Conservation (phyloP, 495 filamentous ascomycete genomes). For the Lepraria neglecta region DNA sequence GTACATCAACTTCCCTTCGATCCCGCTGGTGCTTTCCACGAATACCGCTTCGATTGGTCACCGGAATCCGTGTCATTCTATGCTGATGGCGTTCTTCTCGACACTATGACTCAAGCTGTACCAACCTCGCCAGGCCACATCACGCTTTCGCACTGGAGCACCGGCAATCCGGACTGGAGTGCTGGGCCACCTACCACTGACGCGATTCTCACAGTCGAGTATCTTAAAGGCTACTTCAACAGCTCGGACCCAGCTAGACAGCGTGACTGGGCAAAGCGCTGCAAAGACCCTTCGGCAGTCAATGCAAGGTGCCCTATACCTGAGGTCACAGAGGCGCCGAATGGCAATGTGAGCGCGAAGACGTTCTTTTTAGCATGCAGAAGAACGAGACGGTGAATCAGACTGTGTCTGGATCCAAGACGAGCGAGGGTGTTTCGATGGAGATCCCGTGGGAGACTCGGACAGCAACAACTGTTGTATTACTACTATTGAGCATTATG, state of each 20-base stretch:
- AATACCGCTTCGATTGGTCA: constrained; percentile 74
- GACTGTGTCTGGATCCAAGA: constrained; percentile 37
- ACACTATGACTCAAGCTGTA: constrained; percentile 48
- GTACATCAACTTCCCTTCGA: constrained; percentile 53
- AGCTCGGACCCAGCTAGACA: constrained; percentile 44
- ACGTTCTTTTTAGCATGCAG: constrained; percentile 56
- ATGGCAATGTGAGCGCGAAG: constrained; percentile 34
- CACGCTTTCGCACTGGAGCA: constrained; percentile 71
- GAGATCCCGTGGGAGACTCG: background rate
- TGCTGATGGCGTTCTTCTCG: constrained; percentile 51
- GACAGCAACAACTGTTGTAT: background rate
- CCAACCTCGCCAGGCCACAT: constrained; percentile 56
- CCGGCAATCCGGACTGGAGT: constrained; percentile 63
- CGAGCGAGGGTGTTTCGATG: constrained; percentile 15
- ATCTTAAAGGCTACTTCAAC: constrained; percentile 76
- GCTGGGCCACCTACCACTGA: constrained; percentile 58
- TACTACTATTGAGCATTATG: background rate
- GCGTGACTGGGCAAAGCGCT: constrained; percentile 43
- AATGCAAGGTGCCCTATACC: constrained; percentile 55
- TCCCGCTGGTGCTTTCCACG: constrained; percentile 55
- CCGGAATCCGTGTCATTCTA: constrained; percentile 55
- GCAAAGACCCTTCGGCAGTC: constrained; percentile 36
- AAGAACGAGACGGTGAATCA: constrained; percentile 53
- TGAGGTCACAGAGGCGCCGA: constrained; percentile 40
- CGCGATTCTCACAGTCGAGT: constrained; percentile 53